Evolutionary conservation across 2,329 filamentous ascomycete species (phyloP).

Genomic region (Orbilia javanica): DNA sequence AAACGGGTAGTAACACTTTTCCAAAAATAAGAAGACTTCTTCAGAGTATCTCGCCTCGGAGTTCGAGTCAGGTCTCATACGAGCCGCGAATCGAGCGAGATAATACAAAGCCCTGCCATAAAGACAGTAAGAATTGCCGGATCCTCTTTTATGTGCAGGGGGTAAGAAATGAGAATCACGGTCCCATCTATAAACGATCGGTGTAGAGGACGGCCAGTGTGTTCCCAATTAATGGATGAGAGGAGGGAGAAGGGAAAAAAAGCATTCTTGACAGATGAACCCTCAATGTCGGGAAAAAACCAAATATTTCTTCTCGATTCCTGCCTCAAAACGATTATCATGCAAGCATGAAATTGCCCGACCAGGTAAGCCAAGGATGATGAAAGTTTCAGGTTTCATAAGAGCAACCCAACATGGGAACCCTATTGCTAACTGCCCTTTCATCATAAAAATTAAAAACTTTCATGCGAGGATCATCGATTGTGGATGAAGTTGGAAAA

Average conservation of each 20-base stretch:
- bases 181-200: slow-evolving; percentile 8
- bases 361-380: slow-evolving; percentile 32
- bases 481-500: neutral
- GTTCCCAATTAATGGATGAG: neutral
- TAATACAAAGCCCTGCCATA: neutral
- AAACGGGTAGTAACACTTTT: slow-evolving; percentile 23
- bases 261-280: slow-evolving; percentile 35
- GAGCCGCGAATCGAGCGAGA: neutral
- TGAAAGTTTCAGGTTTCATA: slow-evolving; percentile 45
- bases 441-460: slow-evolving; percentile 17
- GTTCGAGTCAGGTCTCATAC: slow-evolving; percentile 27
- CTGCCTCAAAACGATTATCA: slow-evolving; percentile 26
- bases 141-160: neutral
- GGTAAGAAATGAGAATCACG: neutral
- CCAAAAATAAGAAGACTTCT: slow-evolving; percentile 24
- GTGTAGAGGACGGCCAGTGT: neutral
- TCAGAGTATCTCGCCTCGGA: slow-evolving; percentile 15
- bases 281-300: slow-evolving; percentile 1
- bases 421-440: slow-evolving; percentile 34
- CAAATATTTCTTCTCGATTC: slow-evolving; percentile 22
- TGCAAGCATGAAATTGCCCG: slow-evolving; percentile 48
- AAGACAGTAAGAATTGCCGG: slow-evolving; percentile 12
- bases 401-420: slow-evolving; percentile 26
- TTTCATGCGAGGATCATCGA: slow-evolving; percentile 25
- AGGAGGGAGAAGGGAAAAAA: neutral